Conservation (phyloP, 140 eudicot genomes). For the Senecio squalidus region DNA sequence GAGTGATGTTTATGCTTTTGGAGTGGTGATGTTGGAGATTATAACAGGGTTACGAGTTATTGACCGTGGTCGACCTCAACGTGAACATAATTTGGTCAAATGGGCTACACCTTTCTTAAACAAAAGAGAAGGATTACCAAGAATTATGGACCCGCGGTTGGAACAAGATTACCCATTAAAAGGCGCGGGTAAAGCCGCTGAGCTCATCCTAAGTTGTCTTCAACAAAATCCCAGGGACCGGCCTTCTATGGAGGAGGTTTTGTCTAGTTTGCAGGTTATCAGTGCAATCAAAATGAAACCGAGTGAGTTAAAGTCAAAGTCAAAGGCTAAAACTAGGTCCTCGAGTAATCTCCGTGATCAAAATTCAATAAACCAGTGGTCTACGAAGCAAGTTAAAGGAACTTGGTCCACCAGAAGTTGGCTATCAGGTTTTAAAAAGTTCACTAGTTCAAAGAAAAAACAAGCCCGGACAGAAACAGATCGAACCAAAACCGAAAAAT, state of each 20-base stretch:
- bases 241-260: slow-evolving; percentile 8
- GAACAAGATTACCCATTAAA: slow-evolving; percentile 11
- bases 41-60: slow-evolving; percentile 29
- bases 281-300: not conserved
- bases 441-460: not conserved
- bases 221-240: not conserved
- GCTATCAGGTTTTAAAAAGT: not conserved
- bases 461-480: slow-evolving; percentile 3
- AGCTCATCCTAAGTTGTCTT: slow-evolving; percentile 18
- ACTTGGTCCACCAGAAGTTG: not conserved
- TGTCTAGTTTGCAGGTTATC: not conserved
- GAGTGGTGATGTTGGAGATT: slow-evolving; percentile 42
- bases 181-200: not conserved
- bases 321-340: not conserved
- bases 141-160: slow-evolving; percentile 13
- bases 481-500: not conserved
- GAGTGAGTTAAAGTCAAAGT: not conserved
- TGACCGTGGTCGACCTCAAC: not conserved
- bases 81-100: not conserved
- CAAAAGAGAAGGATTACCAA: not conserved
- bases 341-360: not conserved
- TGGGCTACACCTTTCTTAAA: slow-evolving; percentile 7
- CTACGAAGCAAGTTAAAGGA: not conserved
- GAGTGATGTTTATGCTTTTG: slow-evolving; percentile 40
- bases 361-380: not conserved